phyloP scores from a whole-genome alignment of 768 basidiomycete species.

The Xerocomellus intermedius region DNA sequence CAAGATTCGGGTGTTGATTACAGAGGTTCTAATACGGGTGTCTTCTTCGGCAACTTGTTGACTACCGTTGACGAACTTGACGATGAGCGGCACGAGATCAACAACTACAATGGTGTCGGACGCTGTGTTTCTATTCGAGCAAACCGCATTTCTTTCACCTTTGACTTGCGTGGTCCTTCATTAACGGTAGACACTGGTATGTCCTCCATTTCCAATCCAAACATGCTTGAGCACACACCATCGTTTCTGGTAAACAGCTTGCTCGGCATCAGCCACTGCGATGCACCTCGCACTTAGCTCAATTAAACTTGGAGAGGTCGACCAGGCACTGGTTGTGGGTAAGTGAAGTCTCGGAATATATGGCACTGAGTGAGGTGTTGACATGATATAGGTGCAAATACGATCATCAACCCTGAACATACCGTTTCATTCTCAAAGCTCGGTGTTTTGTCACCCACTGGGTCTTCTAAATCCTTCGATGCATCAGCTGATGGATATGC shows the following conservation, averaged over 20 bases:
- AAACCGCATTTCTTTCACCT: constrained; percentile 35
- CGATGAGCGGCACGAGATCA: constrained; percentile 28
- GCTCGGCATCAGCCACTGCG: constrained; percentile 47
- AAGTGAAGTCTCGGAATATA: neutral
- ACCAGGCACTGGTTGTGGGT: constrained; percentile 44
- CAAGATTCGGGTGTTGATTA: constrained; percentile 50
- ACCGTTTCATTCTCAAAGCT: constrained; percentile 28
- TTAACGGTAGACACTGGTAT: constrained; percentile 40
- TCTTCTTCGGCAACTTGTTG: constrained; percentile 37
- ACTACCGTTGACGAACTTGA: constrained; percentile 28
- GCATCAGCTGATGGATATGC: constrained; percentile 35
- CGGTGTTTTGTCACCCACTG: constrained; percentile 36
- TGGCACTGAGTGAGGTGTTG: neutral
- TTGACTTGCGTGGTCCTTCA: constrained; percentile 46
- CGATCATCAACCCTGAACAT: constrained; percentile 28
- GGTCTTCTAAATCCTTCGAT: constrained; percentile 34
- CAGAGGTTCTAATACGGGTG: constrained; percentile 41
- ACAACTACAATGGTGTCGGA: constrained; percentile 29
- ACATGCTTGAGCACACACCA: neutral
- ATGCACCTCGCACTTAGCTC: constrained; percentile 49
- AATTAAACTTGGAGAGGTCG: constrained; percentile 43
- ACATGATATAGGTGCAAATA: constrained; percentile 25
- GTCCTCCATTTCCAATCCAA: neutral
- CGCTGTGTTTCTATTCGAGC: constrained; percentile 32
- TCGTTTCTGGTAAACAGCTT: constrained; percentile 21